Evolutionary conservation across 495 filamentous ascomycete genomes (phyloP).

Genomic region (Corynascus novoguineensis): DNA sequence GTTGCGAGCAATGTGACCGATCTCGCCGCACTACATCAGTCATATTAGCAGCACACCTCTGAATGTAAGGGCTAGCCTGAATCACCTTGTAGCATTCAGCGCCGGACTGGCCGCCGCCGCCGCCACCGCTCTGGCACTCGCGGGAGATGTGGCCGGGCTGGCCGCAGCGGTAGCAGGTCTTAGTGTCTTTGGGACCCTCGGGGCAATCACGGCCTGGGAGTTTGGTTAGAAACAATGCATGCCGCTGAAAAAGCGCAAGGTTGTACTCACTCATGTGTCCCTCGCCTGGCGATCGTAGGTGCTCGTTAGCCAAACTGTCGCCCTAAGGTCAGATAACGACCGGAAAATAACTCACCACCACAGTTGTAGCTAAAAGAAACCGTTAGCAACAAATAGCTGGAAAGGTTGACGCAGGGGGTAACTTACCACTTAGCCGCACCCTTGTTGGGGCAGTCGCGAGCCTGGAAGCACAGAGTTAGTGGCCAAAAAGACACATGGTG

Average conservation of each 20-base stretch:
- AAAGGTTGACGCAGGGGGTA: not conserved
- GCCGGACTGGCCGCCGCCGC: constrained; percentile 36
- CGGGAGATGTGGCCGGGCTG: constrained; percentile 86
- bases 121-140: constrained; percentile 63
- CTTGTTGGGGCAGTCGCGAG: constrained; percentile 92
- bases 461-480: constrained; percentile 44
- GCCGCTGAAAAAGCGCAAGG: not conserved
- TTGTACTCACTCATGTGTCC: constrained; percentile 78
- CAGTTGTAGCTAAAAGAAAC: constrained; percentile 44
- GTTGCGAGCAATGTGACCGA: constrained; percentile 96
- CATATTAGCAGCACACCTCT: not conserved
- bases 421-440: constrained; percentile 83
- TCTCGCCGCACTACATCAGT: constrained; percentile 66
- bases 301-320: constrained; percentile 16
- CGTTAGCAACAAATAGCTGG: constrained; percentile 25
- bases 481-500: constrained; percentile 1
- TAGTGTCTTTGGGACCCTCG: constrained; percentile 75
- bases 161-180: constrained; percentile 93
- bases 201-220: constrained; percentile 80
- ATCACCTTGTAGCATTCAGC: constrained; percentile 84
- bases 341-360: constrained; percentile 46
- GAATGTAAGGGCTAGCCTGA: not conserved
- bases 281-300: constrained; percentile 46
- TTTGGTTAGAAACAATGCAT: constrained; percentile 6
- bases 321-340: not conserved